A percentile compares a stretch with the other conserved stretches of the same genome.
These are phyloP conservation scores for Carpinus viminea DNA, from an alignment of 306 rosid genomes.

Conservation along the genomic window DNA sequence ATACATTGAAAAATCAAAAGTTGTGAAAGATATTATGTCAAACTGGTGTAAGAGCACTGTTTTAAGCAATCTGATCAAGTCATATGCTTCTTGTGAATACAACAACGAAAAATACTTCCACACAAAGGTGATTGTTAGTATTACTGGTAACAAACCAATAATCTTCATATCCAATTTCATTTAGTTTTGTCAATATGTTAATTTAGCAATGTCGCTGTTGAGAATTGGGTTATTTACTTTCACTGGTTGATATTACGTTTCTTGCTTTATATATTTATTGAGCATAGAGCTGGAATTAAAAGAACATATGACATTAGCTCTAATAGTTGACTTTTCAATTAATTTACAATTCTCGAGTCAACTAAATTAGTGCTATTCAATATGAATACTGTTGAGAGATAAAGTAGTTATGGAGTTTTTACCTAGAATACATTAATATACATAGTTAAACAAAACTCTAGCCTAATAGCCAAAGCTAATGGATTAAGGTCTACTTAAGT, in stretches of 20 bases:
- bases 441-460: no score
- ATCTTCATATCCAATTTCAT: neutral
- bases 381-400: neutral
- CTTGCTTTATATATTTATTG: neutral
- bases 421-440: no score
- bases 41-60: constrained; percentile 60
- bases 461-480: no score
- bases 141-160: neutral
- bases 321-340: neutral
- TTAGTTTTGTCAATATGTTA: neutral
- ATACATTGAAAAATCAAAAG: constrained; percentile 46
- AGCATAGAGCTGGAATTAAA: neutral
- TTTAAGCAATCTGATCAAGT: constrained; percentile 64
- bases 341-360: neutral
- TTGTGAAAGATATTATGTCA: constrained; percentile 54
- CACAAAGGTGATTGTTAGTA: constrained; percentile 62
- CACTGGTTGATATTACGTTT: constrained; percentile 7
- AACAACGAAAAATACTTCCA: constrained; percentile 45
- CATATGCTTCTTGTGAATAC: constrained; percentile 48
- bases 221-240: constrained; percentile 12
- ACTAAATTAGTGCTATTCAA: neutral
- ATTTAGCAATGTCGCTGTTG: neutral
- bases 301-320: neutral
- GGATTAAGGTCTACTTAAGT: no score
- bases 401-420: no score